phyloP scores from a whole-genome alignment of 1,139 yeast species.

The Diutina ranongensis region DNA sequence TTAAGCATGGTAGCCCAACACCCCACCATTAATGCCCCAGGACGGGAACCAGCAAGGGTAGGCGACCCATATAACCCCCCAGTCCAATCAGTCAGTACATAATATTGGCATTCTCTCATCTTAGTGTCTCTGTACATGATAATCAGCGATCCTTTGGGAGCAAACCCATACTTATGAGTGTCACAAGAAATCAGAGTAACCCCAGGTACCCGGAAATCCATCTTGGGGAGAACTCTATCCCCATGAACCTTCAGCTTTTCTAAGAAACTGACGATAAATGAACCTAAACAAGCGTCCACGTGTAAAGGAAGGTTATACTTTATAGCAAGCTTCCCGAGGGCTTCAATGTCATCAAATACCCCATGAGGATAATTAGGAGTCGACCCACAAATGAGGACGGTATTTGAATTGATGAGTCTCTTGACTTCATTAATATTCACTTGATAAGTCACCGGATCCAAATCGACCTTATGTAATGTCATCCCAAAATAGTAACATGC shows the following conservation, averaged over 20 bases:
- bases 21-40: conserved; percentile 94
- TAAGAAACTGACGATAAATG: conserved; percentile 77
- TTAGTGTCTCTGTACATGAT: conserved; percentile 70
- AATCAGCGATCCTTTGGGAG: conserved; percentile 92
- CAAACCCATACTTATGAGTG: conserved; percentile 96
- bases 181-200: conserved; percentile 98
- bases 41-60: conserved; percentile 91
- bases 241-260: conserved; percentile 50
- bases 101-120: conserved; percentile 74
- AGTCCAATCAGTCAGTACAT: conserved; percentile 73
- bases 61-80: conserved; percentile 98
- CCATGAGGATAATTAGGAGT: conserved; percentile 98
- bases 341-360: conserved; percentile 77
- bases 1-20: conserved; percentile 90
- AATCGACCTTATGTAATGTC: conserved; percentile 68
- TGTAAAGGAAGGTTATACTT: conserved; percentile 67
- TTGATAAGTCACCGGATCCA: conserved; percentile 56
- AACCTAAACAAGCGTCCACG: conserved; percentile 93
- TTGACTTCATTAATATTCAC: conserved; percentile 58
- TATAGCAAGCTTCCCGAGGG: conserved; percentile 54
- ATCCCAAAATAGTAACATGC: conserved; percentile 89
- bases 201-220: conserved; percentile 84
- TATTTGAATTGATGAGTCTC: conserved; percentile 60
- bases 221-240: conserved; percentile 35
- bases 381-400: conserved; percentile 78